phyloP scores from a whole-genome alignment of 208 protist genomes.

The Leishmania guyanensis region DNA sequence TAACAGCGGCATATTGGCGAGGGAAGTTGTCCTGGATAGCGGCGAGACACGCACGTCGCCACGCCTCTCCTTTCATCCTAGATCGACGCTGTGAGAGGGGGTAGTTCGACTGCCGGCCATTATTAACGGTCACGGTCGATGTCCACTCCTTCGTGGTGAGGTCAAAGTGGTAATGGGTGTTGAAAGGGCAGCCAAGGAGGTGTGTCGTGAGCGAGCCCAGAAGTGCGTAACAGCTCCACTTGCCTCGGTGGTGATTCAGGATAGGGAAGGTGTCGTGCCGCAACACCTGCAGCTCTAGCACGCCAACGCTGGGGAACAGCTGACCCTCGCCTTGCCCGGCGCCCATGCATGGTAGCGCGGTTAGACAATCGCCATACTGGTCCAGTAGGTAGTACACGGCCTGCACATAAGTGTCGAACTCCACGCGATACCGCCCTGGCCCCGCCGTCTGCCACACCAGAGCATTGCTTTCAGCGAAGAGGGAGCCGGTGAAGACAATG shows the following conservation, averaged over 20 bases:
- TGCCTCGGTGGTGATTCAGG: conserved; percentile 71
- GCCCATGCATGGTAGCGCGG: conserved; percentile 26
- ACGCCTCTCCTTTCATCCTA: conserved; percentile 74
- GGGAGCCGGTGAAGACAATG: conserved; percentile 50
- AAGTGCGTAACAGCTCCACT: conserved; percentile 84
- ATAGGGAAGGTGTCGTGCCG: conserved; percentile 75
- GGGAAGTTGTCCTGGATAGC: conserved; percentile 87
- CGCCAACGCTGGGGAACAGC: conserved; percentile 53
- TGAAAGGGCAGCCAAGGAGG: conserved; percentile 75
- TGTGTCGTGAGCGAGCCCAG: conserved; percentile 81
- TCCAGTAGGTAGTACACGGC: conserved; percentile 79
- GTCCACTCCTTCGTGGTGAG: conserved; percentile 40
- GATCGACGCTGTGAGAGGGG: conserved; percentile 68
- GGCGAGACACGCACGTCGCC: conserved; percentile 75
- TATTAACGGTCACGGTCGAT: conserved; percentile 70
- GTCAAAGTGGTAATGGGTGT: conserved; percentile 66
- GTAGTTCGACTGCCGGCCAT: conserved; percentile 45
- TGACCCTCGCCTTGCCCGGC: conserved; percentile 16
- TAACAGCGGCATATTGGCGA: conserved; percentile 65
- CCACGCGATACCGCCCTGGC: conserved; percentile 72
- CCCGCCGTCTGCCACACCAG: conserved; percentile 71
- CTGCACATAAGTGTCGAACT: conserved; percentile 84
- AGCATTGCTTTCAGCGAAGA: conserved; percentile 29
- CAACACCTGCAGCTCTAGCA: conserved; percentile 62
- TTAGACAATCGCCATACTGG: conserved; percentile 57